Conservation (phyloP, 441 rosid species). For the Mallotus japonicus region DNA sequence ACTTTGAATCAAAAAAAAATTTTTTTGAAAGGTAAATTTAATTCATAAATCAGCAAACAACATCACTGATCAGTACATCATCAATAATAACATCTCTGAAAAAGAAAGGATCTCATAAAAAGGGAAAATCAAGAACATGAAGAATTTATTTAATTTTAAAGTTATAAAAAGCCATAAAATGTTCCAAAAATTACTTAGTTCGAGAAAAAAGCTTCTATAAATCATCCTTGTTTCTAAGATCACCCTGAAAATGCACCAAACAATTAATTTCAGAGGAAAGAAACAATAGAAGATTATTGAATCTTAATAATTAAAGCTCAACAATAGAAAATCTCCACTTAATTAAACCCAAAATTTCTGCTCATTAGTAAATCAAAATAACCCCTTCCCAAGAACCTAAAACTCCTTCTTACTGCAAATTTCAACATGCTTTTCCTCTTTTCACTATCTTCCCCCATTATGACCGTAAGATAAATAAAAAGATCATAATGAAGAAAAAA, state of each 20-base stretch:
- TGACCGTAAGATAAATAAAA: too few relatives aligned
- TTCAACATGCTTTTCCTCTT: not conserved
- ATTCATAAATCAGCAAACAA: too few relatives aligned
- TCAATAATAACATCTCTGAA: not conserved
- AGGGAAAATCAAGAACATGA: not conserved
- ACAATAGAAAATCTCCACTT: not conserved
- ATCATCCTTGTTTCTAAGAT: slow-evolving; percentile 75
- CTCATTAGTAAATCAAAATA: not conserved
- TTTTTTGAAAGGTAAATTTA: too few relatives aligned
- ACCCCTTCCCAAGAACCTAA: not conserved
- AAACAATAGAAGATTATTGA: not conserved
- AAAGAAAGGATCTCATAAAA: slow-evolving; percentile 8
- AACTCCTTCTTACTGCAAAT: not conserved
- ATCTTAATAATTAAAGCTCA: not conserved
- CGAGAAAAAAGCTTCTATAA: slow-evolving; percentile 65
- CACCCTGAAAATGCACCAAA: slow-evolving; percentile 48
- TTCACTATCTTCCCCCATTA: not conserved
- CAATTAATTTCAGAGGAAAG: slow-evolving; percentile 1
- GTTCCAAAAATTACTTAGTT: slow-evolving; percentile 33
- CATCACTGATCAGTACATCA: too few relatives aligned
- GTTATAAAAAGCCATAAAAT: not conserved
- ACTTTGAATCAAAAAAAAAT: too few relatives aligned
- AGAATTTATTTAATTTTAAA: slow-evolving; percentile 3
- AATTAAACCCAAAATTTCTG: not conserved
- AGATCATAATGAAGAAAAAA: too few relatives aligned